A percentile compares a stretch with the other conserved stretches of the same genome.
phyloP scores from a whole-genome alignment of 371 early-diverging fungal genomes.

The Syncephalastrum monosporum region DNA sequence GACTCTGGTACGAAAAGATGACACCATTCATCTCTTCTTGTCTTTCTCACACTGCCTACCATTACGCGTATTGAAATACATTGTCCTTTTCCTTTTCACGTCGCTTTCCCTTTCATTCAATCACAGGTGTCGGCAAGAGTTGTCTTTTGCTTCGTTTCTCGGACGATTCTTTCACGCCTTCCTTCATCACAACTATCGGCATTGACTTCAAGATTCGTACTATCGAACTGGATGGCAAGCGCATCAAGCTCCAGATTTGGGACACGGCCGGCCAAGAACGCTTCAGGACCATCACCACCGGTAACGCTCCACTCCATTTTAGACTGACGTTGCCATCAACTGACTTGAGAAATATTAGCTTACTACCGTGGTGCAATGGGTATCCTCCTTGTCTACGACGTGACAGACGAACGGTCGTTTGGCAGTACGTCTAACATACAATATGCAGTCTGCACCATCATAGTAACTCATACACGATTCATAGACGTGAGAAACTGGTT shows the following conservation, averaged over 20 bases:
- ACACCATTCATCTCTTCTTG: neutral
- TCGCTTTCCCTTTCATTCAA: constrained; percentile 1
- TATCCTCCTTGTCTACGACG: constrained; percentile 99
- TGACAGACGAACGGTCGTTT: constrained; percentile 97
- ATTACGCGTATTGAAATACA: neutral
- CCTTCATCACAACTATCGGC: constrained; percentile 98
- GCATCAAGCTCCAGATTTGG: constrained; percentile 99
- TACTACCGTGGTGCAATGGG: constrained; percentile 99
- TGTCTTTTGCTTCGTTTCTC: constrained; percentile 95
- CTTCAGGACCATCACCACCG: constrained; percentile 99
- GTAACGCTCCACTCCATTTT: constrained; percentile 25
- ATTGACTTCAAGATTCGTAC: constrained; percentile 99
- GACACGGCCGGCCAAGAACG: constrained; percentile 99
- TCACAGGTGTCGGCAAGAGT: constrained; percentile 94
- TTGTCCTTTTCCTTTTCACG: neutral
- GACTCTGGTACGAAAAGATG: constrained; percentile 83
- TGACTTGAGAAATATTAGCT: constrained; percentile 35
- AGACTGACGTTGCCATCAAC: neutral
- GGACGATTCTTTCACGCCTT: constrained; percentile 98
- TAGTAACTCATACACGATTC: neutral
- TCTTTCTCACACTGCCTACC: neutral
- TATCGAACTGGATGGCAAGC: constrained; percentile 96
- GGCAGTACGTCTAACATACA: constrained; percentile 62
- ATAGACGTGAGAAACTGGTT: constrained; percentile 98
- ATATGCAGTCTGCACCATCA: no score